Evolutionary conservation across 2,329 filamentous ascomycete species (phyloP).

Genomic region (Phyllachora maydis): DNA sequence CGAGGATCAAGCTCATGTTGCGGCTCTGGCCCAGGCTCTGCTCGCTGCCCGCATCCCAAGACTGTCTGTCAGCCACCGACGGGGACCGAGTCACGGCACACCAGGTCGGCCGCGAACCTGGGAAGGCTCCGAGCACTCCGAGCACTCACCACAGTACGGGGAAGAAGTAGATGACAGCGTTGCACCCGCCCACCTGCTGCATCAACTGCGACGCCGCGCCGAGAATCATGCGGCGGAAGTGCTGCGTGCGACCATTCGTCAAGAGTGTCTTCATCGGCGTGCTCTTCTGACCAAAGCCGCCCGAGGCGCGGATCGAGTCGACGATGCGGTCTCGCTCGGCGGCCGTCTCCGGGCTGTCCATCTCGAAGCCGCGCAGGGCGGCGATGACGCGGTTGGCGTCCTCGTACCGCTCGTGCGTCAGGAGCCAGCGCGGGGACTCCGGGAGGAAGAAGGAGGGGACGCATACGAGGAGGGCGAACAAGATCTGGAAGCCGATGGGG

Average conservation of each 20-base stretch:
- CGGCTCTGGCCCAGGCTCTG: constrained; percentile 18
- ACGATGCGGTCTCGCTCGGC: constrained; percentile 38
- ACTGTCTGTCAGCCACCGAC: too few relatives aligned
- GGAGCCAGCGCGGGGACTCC: constrained; percentile 18
- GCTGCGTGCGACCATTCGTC: constrained; percentile 43
- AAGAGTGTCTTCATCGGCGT: constrained; percentile 32
- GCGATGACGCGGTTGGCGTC: constrained; percentile 15
- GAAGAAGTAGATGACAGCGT: constrained; percentile 40
- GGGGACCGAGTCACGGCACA: too few relatives aligned
- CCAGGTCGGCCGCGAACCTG: too few relatives aligned
- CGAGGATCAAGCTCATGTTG: constrained; percentile 24
- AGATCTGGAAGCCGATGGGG: constrained; percentile 23
- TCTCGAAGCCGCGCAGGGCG: constrained; percentile 17
- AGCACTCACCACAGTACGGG: constrained; percentile 32
- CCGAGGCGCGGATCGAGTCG: constrained; percentile 38
- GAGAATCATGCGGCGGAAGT: constrained; percentile 42
- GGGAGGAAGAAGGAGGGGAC: constrained; percentile 16
- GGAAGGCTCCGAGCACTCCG: too few relatives aligned
- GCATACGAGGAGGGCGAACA: constrained; percentile 13
- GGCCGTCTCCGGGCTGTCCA: constrained; percentile 33
- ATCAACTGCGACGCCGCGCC: constrained; percentile 37
- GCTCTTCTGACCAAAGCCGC: constrained; percentile 19
- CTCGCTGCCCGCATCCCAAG: too few relatives aligned
- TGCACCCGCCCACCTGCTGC: constrained; percentile 41
- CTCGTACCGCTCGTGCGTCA: constrained; percentile 13